These are phyloP conservation scores for Teratosphaeria epicoccoides DNA, from an alignment of 2,329 filamentous ascomycete genomes.

Conservation along the genomic window DNA sequence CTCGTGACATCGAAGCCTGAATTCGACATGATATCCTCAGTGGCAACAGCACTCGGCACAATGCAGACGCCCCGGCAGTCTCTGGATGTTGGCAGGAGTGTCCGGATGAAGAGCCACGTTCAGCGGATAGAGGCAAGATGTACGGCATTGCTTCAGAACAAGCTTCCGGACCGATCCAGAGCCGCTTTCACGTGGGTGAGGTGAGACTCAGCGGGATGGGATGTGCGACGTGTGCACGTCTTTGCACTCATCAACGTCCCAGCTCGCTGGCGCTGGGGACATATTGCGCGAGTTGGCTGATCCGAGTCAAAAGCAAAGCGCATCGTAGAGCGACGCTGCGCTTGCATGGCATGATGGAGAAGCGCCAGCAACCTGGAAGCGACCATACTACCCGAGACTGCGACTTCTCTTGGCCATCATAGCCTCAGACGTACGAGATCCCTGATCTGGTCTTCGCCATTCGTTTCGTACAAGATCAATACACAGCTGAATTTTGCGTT, in stretches of 20 bases:
- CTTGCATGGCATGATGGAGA: background rate
- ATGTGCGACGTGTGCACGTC: too few species aligned
- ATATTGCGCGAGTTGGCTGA: background rate
- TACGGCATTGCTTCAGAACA: background rate
- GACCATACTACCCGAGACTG: background rate
- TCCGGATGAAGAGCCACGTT: background rate
- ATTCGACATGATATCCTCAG: background rate
- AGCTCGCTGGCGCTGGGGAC: background rate
- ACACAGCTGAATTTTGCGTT: too few species aligned
- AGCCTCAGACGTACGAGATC: background rate
- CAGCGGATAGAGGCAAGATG: background rate
- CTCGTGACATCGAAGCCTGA: conserved; percentile 2
- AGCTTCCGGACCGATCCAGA: background rate
- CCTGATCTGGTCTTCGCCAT: background rate
- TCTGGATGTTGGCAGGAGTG: background rate
- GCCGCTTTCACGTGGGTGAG: background rate
- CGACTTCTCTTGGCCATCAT: background rate
- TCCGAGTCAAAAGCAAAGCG: background rate
- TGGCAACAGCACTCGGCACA: background rate
- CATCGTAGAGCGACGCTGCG: background rate
- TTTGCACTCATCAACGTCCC: background rate
- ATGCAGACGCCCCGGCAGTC: background rate
- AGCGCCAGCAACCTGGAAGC: background rate
- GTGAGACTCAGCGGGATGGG: background rate
- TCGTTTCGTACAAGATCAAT: too few species aligned